Percentiles rank a stretch among this genome's conserved stretches.
Conservation (phyloP, 805 yeast genomes). For the Saccharomycopsis oosterbeekiorum region DNA sequence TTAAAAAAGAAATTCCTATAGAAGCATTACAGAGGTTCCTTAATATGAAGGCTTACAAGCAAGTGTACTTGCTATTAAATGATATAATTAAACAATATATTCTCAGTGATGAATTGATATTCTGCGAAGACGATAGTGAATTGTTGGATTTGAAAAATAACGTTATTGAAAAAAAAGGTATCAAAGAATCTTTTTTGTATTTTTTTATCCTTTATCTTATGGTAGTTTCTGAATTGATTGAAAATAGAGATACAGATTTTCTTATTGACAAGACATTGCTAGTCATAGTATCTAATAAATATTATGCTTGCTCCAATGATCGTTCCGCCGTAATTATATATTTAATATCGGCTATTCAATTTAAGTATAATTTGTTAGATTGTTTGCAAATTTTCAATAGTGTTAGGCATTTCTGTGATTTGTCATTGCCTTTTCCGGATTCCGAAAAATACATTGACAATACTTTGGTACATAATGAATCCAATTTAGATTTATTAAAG, state of each 20-base stretch:
- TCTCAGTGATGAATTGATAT: background rate
- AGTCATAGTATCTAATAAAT: background rate
- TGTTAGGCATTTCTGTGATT: background rate
- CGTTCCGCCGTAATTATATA: background rate
- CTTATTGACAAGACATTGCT: background rate
- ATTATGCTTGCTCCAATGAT: background rate
- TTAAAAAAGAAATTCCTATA: background rate
- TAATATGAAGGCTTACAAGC: background rate
- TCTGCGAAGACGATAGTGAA: background rate
- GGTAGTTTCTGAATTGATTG: background rate
- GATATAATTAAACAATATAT: background rate
- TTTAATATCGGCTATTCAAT: background rate
- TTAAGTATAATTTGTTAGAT: background rate
- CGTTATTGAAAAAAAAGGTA: background rate
- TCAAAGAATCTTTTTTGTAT: background rate
- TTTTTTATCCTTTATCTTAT: background rate
- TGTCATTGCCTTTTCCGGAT: background rate
- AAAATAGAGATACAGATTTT: background rate
- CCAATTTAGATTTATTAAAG: background rate
- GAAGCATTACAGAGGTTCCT: background rate
- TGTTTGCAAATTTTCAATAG: background rate
- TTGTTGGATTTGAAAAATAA: background rate
- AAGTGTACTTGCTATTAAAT: background rate
- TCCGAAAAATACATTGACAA: background rate
- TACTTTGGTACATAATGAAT: background rate